These are phyloP conservation scores for Nicotiana otophora DNA, from an alignment of 257 asterid genomes.

Conservation along the genomic window DNA sequence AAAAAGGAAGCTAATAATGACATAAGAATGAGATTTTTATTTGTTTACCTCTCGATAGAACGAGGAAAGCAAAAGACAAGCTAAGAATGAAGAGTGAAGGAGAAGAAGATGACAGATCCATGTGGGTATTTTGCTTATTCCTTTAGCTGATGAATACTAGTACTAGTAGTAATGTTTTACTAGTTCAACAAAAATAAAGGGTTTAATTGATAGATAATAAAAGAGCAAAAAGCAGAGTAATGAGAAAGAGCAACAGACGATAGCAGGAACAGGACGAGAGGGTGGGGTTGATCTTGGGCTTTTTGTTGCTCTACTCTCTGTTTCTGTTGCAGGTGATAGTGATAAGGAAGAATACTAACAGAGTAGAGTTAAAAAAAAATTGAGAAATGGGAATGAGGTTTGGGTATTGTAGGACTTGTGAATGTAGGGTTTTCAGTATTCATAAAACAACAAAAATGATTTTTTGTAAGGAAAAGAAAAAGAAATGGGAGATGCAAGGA, in stretches of 20 bases:
- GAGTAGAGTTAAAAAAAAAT: not conserved
- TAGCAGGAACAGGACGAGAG: not conserved
- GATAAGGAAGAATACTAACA: not conserved
- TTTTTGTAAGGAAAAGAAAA: not conserved
- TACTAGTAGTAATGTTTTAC: not conserved
- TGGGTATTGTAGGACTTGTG: not conserved
- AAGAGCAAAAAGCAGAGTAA: not conserved
- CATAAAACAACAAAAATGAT: slow-evolving; percentile 8
- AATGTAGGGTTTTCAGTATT: not conserved
- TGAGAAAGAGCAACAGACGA: not conserved
- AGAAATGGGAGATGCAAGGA: not conserved
- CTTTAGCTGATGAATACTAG: not conserved
- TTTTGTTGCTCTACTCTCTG: not conserved
- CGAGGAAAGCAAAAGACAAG: slow-evolving; percentile 33
- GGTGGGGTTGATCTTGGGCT: slow-evolving; percentile 14
- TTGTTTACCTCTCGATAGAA: slow-evolving; percentile 9
- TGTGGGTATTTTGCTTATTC: slow-evolving; percentile 6
- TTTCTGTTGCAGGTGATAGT: not conserved
- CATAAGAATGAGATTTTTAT: slow-evolving; percentile 8
- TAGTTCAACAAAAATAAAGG: not conserved
- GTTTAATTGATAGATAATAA: not conserved
- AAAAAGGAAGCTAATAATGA: too few relatives aligned
- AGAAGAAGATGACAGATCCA: slow-evolving; percentile 39
- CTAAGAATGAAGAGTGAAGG: slow-evolving; percentile 21
- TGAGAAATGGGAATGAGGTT: not conserved